phyloP scores from a whole-genome alignment of 1,139 yeast species.

The Insectozyma bohioensis region DNA sequence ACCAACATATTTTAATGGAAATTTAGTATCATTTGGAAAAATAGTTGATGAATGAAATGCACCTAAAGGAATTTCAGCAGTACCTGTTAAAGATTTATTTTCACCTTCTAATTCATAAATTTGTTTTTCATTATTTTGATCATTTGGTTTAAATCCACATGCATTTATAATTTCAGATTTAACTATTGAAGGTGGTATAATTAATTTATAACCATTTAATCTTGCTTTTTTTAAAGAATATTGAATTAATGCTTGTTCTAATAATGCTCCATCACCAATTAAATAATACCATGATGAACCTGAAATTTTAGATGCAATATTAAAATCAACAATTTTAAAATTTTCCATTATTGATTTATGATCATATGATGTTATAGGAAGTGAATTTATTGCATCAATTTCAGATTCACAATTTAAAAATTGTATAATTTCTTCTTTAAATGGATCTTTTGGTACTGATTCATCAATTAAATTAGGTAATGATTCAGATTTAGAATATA shows the following conservation, averaged over 20 bases:
- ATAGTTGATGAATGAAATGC: conserved; percentile 50
- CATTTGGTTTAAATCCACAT: conserved; percentile 96
- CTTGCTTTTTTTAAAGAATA: conserved; percentile 72
- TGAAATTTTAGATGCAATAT: conserved; percentile 68
- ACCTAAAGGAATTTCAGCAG: conserved; percentile 95
- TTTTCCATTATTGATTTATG: conserved; percentile 68
- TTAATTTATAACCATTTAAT: conserved; percentile 63
- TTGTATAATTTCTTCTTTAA: conserved; percentile 38
- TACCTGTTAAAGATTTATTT: conserved; percentile 74
- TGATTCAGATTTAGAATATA: conserved; percentile 45
- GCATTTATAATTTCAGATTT: conserved; percentile 76
- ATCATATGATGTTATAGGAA: conserved; percentile 36
- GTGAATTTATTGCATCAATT: conserved; percentile 19
- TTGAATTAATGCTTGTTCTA: conserved; percentile 88
- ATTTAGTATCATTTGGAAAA: conserved; percentile 22
- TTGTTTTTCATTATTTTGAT: conserved; percentile 83
- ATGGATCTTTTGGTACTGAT: conserved; percentile 46
- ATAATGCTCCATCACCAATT: conserved; percentile 79
- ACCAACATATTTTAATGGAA: conserved; percentile 71
- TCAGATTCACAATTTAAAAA: conserved; percentile 46
- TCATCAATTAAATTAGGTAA: conserved; percentile 70
- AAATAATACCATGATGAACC: conserved; percentile 92
- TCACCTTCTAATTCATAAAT: conserved; percentile 63
- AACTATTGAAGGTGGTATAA: conserved; percentile 85
- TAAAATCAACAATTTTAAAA: conserved; percentile 66